Conservation (phyloP, 345 rosid species). For the Rhodomyrtus tomentosa region DNA sequence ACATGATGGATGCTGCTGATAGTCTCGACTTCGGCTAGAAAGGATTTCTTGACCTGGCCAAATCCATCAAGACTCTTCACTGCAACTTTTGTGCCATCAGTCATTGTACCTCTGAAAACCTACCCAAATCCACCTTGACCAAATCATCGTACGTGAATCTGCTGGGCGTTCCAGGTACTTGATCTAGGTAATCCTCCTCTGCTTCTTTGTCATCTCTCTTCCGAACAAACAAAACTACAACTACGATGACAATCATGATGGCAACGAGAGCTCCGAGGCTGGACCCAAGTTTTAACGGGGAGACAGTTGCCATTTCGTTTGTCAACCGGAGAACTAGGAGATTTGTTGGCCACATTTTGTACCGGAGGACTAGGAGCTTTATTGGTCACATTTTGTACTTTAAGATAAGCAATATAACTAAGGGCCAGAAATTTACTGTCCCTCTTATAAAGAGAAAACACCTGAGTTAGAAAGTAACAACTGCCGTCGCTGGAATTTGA, state of each 20-base stretch:
- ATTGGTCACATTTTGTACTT: not conserved
- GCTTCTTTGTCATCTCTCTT: not conserved
- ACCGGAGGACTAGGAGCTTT: not conserved
- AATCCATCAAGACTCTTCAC: too few relatives aligned
- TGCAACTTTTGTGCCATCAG: too few relatives aligned
- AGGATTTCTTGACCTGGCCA: too few relatives aligned
- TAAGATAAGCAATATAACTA: not conserved
- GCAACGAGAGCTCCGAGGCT: not conserved
- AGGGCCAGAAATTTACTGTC: too few relatives aligned
- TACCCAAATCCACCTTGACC: too few relatives aligned
- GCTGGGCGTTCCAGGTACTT: slow-evolving; percentile 6
- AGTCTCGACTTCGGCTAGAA: too few relatives aligned
- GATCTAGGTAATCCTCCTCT: slow-evolving; percentile 7
- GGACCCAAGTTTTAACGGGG: not conserved
- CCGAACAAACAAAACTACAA: not conserved
- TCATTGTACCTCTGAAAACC: too few relatives aligned
- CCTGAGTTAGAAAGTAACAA: slow-evolving; percentile 1
- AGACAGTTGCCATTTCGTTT: too few relatives aligned
- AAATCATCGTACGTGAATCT: slow-evolving; percentile 11
- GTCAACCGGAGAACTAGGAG: too few relatives aligned
- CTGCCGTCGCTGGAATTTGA: not conserved
- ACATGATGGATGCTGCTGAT: too few relatives aligned
- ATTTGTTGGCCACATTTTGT: too few relatives aligned
- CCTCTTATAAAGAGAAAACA: too few relatives aligned
- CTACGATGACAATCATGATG: not conserved